Evolutionary conservation across 305 asterid genomes (phyloP).

Genomic region (Fraxinus albicans): DNA sequence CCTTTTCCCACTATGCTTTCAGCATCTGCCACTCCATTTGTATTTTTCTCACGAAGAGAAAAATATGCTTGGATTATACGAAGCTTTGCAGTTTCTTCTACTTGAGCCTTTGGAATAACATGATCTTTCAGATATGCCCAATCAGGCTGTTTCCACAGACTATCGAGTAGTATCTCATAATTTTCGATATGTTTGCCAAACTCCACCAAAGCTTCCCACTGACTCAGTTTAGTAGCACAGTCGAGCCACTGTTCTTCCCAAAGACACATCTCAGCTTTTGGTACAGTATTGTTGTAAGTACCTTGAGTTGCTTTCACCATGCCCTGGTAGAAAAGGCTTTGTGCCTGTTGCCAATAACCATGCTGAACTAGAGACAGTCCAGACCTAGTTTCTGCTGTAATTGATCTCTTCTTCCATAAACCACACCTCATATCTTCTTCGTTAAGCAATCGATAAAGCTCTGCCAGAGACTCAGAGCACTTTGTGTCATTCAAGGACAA

Average conservation of each 20-base stretch:
- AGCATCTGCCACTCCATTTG: constrained; percentile 89
- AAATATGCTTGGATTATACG: constrained; percentile 95
- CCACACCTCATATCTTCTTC: constrained; percentile 99
- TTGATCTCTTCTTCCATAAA: constrained; percentile 94
- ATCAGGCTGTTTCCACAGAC: constrained; percentile 99
- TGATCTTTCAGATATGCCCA: constrained; percentile 91
- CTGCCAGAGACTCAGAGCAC: constrained; percentile 98
- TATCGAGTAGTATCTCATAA: constrained; percentile 90
- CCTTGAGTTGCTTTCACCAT: constrained; percentile 99
- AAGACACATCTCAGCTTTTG: constrained; percentile 99
- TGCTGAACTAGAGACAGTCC: constrained; percentile 99
- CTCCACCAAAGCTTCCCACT: constrained; percentile 95
- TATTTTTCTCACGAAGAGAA: constrained; percentile 95
- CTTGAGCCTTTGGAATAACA: constrained; percentile 96
- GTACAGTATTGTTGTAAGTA: constrained; percentile 92
- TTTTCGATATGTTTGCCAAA: constrained; percentile 93
- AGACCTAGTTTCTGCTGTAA: constrained; percentile 91
- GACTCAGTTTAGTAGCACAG: constrained; percentile 97
- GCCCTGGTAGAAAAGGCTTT: constrained; percentile 94
- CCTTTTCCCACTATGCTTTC: constrained; percentile 94
- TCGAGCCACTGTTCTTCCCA: constrained; percentile 99
- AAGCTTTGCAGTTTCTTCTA: constrained; percentile 96
- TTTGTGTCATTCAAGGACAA: constrained; percentile 85
- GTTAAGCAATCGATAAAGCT: constrained; percentile 94
- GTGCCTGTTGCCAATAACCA: constrained; percentile 99